A percentile compares a stretch with the other conserved stretches of the same genome.
phyloP scores from a whole-genome alignment of 2,329 filamentous ascomycete genomes.

The Nemania abortiva region DNA sequence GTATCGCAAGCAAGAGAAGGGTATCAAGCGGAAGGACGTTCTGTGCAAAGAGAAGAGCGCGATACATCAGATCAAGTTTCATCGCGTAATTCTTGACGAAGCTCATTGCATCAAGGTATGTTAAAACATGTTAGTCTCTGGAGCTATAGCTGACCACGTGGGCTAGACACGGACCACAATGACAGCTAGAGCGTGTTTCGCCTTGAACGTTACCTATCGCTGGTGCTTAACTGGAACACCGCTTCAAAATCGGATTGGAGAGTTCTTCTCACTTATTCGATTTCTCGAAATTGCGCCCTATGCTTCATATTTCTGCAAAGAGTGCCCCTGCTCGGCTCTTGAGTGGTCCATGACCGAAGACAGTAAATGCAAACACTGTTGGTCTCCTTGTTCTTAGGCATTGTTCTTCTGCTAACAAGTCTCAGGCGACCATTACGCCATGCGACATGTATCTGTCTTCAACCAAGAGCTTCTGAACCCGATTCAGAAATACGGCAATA shows the following conservation, averaged over 20 bases:
- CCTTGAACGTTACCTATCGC: conserved; percentile 86
- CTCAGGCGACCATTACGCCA: conserved; percentile 49
- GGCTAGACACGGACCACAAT: conserved; percentile 80
- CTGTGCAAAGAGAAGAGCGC: conserved; percentile 82
- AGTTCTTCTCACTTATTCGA: conserved; percentile 93
- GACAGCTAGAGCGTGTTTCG: conserved; percentile 95
- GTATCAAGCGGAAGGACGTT: conserved; percentile 83
- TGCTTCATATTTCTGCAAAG: conserved; percentile 92
- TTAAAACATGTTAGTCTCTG: conserved; percentile 2
- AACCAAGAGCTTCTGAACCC: conserved; percentile 96
- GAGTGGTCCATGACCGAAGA: conserved; percentile 85
- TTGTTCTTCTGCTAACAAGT: conserved; percentile 6
- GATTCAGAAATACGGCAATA: conserved; percentile 72
- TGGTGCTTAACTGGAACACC: conserved; percentile 97
- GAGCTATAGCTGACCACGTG: conserved; percentile 34
- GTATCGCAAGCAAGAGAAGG: conserved; percentile 91
- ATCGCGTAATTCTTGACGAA: conserved; percentile 93
- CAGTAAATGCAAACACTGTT: conserved; percentile 78
- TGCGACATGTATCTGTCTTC: conserved; percentile 80
- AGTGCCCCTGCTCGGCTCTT: conserved; percentile 81
- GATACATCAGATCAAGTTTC: conserved; percentile 88
- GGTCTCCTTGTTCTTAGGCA: conserved; percentile 55
- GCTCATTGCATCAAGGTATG: conserved; percentile 89
- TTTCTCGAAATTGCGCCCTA: conserved; percentile 92
- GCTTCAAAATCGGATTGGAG: conserved; percentile 95